Evolutionary conservation across 2,329 filamentous ascomycete species (phyloP), one percentile per base, ranked within the genome.

Genomic region (Dactylellina cionopaga): DNA sequence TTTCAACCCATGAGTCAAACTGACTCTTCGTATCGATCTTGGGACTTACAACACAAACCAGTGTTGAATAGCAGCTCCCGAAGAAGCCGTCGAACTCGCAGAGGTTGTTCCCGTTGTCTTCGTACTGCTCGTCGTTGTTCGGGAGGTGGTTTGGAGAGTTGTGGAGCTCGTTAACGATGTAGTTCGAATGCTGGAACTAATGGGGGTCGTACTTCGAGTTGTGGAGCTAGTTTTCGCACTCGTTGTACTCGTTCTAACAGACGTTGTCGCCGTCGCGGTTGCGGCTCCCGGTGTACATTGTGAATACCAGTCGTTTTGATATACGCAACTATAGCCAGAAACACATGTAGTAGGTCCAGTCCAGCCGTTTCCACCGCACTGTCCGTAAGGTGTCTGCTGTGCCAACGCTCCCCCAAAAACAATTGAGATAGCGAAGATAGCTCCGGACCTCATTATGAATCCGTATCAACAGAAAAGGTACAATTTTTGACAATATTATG

Each of bases 291-390:
- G 64, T 5, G 56, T 33, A 31, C 64, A 69, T 27, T 69, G 74
- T 13, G 39, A 55, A 17, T 75, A 73, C 37, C 55, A 75, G 24
- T 75, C 62, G 44, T 73, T 73, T 27, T 73, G 73, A 31, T 56
- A 71, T 2, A 51, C 33, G 39, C 73, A 75, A 9, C 27, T 54
- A 19, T 52, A 75, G 19, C 62, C 55, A 5, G 55, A 59, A 7
- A 56, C 56, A 22, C 73, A 75, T 13, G 55, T 64, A 2, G 73
- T 73, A 3, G 49, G 49, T 25, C 73, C 73, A 10, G 62, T 68
- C 68, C 60, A 75, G 19, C 62, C 56, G 24, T 64, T 73, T 37
- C 68, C 73, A 13, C 68, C 68, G 25, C 73, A 75, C 29, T 75
- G 73, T 10, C 59, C 64, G 39, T 75, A 75, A 11, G 44, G 55